Evolutionary conservation across 495 filamentous ascomycete species (phyloP).

Genomic region (Haplographium delicatum): DNA sequence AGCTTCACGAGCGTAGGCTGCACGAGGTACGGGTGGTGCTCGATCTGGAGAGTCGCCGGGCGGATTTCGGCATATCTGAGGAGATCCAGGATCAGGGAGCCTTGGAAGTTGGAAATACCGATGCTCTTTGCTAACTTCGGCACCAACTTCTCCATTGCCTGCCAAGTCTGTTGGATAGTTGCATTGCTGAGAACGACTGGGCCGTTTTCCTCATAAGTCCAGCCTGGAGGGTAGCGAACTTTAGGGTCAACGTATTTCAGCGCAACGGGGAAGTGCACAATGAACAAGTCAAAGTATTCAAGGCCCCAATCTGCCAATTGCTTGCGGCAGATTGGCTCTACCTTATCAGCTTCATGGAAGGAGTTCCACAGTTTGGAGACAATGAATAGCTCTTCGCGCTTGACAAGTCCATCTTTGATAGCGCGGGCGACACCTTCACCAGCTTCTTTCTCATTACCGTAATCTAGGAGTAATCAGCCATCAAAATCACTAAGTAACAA

Average conservation of each 20-base stretch:
- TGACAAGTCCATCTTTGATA: conserved; percentile 80
- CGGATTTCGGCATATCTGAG: conserved; percentile 75
- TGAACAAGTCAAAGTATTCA: conserved; percentile 82
- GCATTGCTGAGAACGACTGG: conserved; percentile 57
- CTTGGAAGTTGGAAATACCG: conserved; percentile 87
- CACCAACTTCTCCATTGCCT: conserved; percentile 75
- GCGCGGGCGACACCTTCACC: conserved; percentile 83
- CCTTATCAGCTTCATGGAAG: conserved; percentile 71
- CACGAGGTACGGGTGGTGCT: conserved; percentile 95
- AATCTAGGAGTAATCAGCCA: conserved; percentile 56
- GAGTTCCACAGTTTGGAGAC: conserved; percentile 91
- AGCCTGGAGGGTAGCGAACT: conserved; percentile 76
- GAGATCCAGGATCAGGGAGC: conserved; percentile 75
- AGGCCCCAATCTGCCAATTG: conserved; percentile 76
- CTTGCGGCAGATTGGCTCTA: conserved; percentile 66
- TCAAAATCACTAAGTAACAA: too few relatives aligned
- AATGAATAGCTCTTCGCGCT: conserved; percentile 84
- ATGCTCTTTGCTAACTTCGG: conserved; percentile 67
- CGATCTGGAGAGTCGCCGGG: conserved; percentile 84
- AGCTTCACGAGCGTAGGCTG: conserved; percentile 72
- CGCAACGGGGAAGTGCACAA: conserved; percentile 78
- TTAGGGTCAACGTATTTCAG: conserved; percentile 74
- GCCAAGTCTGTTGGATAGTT: conserved; percentile 84
- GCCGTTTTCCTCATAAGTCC: conserved; percentile 57
- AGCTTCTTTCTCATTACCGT: conserved; percentile 81